These are phyloP conservation scores for Tetracladium marchalianum DNA, from an alignment of 495 filamentous ascomycete species.

Conservation along the genomic window DNA sequence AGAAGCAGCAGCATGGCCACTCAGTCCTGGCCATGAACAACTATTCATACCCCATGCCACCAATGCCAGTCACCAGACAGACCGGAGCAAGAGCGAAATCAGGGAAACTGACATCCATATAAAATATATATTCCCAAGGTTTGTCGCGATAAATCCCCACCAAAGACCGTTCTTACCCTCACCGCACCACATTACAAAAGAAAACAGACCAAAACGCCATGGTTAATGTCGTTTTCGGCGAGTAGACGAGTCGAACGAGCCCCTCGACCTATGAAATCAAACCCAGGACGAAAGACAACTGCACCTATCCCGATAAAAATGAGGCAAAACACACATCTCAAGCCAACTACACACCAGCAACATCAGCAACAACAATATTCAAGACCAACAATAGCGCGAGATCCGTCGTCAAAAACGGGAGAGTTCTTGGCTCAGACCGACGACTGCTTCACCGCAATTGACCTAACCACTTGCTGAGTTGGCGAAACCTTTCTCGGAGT, in stretches of 20 bases:
- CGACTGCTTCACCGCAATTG: slow-evolving; percentile 48
- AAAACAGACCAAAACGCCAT: slow-evolving; percentile 8
- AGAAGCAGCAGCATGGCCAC: too few species aligned
- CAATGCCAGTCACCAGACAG: too few species aligned
- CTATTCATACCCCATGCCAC: too few species aligned
- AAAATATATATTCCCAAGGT: too few species aligned
- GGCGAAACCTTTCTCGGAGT: slow-evolving; percentile 65
- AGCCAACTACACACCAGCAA: too few species aligned
- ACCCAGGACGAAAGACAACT: slow-evolving; percentile 2
- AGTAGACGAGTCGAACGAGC: slow-evolving; percentile 7
- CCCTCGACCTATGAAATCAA: slow-evolving; percentile 13
- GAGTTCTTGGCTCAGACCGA: slow-evolving; percentile 62
- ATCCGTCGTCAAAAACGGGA: slow-evolving; percentile 32
- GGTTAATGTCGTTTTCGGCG: slow-evolving; percentile 18
- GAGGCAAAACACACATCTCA: neutral
- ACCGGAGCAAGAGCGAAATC: too few species aligned
- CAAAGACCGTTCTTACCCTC: too few species aligned
- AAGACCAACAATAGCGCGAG: slow-evolving; percentile 11
- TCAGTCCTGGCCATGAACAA: too few species aligned
- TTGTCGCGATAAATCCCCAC: too few species aligned
- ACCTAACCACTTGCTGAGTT: slow-evolving; percentile 62
- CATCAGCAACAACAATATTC: neutral
- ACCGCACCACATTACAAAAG: too few species aligned
- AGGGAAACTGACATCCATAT: too few species aligned
- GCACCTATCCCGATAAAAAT: slow-evolving; percentile 1